Conservation (phyloP, 2,329 filamentous ascomycete genomes). For the Penicillium corylophilum region DNA sequence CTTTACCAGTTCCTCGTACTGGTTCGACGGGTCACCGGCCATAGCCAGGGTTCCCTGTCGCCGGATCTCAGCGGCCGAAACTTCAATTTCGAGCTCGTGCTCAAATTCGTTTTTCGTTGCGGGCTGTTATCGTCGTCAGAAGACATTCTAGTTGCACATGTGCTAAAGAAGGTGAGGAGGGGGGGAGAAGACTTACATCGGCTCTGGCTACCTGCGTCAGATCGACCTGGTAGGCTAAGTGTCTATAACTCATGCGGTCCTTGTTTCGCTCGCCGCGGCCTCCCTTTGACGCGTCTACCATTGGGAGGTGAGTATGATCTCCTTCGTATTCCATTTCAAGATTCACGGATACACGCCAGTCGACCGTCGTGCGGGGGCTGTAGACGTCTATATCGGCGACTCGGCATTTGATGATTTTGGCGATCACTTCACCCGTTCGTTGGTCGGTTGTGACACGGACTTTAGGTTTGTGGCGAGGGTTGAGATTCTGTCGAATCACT, state of each 20-base stretch:
- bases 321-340: conserved; percentile 88
- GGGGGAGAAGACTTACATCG: conserved; percentile 39
- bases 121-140: conserved; percentile 24
- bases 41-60: conserved; percentile 45
- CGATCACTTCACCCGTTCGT: conserved; percentile 66
- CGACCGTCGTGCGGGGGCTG: conserved; percentile 73
- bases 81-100: conserved; percentile 52
- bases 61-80: conserved; percentile 47
- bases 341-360: conserved; percentile 92
- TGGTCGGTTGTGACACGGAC: conserved; percentile 77
- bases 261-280: conserved; percentile 67
- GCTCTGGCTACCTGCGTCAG: conserved; percentile 77
- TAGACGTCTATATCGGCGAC: conserved; percentile 84
- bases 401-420: conserved; percentile 89
- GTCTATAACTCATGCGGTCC: conserved; percentile 86
- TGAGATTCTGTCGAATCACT: conserved; percentile 61
- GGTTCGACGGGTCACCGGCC: conserved; percentile 38
- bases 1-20: conserved; percentile 48
- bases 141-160: conserved; percentile 9
- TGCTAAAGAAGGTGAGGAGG: neutral
- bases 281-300: conserved; percentile 41
- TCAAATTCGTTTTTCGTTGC: conserved; percentile 42
- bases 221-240: conserved; percentile 85
- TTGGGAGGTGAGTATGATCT: conserved; percentile 54
- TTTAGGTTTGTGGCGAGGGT: conserved; percentile 59